Base-by-base conservation (phyloP, 371 early-diverging fungal species). In the Mortierella sp. region DNA sequence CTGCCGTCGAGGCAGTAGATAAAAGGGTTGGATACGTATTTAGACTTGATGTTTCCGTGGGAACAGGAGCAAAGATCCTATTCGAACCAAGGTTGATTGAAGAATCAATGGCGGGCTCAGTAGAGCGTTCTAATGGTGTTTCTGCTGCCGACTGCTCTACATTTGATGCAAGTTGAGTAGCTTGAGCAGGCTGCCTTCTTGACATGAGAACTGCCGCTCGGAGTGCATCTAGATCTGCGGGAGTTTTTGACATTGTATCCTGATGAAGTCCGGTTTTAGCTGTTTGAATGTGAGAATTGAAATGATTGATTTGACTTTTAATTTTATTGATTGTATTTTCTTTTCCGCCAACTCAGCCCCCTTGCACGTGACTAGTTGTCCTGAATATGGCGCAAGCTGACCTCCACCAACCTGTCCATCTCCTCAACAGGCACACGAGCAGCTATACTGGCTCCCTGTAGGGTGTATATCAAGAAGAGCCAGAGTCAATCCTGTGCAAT, bases 121-220 rank as follows among this genome's bases (percentile, higher is more conserved):
- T 18, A 18, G 55, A 28, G 20, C n/a, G 18, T 18, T n/a, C n/a
- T 18, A 9, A 18, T 12, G 60, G n/a, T 1, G 49, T 43, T 26
- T n/a, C 39, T 22, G 22, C 5, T 26, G 57, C 10, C 3, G 66
- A 30, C 14, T 55, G 28, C 24, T 55, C 28, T 28, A 30, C 57
- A 55, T 52, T 26, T 9, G 24, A 3, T 47, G 47, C 20, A n/a
- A 35, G 1, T 3, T 54, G 57, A 37, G 35, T 37, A 16, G 8
- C 37, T 26, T 65, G 66, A 28, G 40, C 11, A 11, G 39, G 35
- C 57, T 57, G 66, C 43, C 55, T 76, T 64, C 71, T 76, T 2
- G 77, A 71, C 58, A 63, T 70, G 30, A 76, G 62, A 11, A 71
- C 77, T 30, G 66, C 66, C 20, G 77, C 77, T 35, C 77, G 63